Conservation (phyloP, 2,329 filamentous ascomycete genomes). For the Zymoseptoria passerinii region DNA sequence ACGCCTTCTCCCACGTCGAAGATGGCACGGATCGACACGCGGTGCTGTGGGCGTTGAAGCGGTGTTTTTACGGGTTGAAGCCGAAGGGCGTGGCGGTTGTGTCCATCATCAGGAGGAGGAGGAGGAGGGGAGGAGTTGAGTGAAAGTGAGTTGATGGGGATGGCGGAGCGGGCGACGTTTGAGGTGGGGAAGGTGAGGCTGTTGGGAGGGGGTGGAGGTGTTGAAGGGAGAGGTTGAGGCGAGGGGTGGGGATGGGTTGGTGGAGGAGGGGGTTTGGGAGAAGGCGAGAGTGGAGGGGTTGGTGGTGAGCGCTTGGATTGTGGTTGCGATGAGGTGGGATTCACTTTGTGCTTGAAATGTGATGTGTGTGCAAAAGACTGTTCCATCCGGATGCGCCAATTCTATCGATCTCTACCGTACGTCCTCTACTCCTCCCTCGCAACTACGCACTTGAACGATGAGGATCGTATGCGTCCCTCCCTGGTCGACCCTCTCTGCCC, state of each 20-base stretch:
- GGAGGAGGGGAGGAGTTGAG: not conserved
- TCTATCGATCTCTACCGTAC: not conserved
- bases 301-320: slow-evolving; percentile 5
- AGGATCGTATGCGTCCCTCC: not conserved
- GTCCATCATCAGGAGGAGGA: not conserved
- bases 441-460: not conserved
- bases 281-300: not conserved
- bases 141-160: not conserved
- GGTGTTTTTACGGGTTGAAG: slow-evolving; percentile 5
- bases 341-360: slow-evolving; percentile 7
- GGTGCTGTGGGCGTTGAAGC: slow-evolving; percentile 1
- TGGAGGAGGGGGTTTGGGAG: slow-evolving; percentile 7
- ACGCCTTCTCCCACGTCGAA: slow-evolving; percentile 8
- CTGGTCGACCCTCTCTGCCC: not conserved
- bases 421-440: not conserved
- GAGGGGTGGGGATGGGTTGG: slow-evolving; percentile 5
- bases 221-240: slow-evolving; percentile 4
- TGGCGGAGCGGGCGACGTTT: not conserved
- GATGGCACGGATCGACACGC: not conserved
- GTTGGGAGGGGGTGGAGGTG: not conserved
- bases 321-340: slow-evolving; percentile 9
- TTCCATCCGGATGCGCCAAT: not conserved
- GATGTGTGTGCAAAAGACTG: not conserved
- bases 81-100: slow-evolving; percentile 7
- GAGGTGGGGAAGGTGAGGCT: slow-evolving; percentile 3